Base-by-base conservation (phyloP, 495 filamentous ascomycete species). In the Aspergillus saccharolyticus region DNA sequence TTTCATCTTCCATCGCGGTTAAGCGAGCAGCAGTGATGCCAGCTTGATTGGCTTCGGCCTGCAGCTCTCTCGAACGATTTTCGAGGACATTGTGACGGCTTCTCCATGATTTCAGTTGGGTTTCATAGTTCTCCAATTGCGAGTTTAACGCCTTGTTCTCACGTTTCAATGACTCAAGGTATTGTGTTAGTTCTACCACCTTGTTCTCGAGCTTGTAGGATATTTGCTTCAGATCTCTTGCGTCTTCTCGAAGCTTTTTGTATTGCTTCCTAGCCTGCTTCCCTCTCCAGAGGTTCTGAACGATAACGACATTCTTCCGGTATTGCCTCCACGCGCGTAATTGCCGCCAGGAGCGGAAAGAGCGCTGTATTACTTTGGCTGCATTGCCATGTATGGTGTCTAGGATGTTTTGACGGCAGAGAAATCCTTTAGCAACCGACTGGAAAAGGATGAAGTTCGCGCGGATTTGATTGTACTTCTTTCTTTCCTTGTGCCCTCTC, bases 171-270 rank as follows among this genome's bases (percentile, higher is more conserved):
- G 89, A 86, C 64, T 93, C 91, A 68, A 97, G 70, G 52, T 88
- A 88, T 71, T 99, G 95, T 10, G 95, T 99, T 63, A 99, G 79
- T 75, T 99, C 95, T 53, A 97, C 89, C 54, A 98, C 94, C 83
- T 98, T 97, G 79, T 97, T 97, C 78, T 97, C 95, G 65, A 98
- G 74, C 78, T 95, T 97, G 77, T 97, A 97, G 15, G 92, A 97
- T 61, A 98, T 98, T 70, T 97, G 91, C 77, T 96, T 96, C 63
- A 98, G 83, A 79, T 98, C 94, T 66, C 95, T 88, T 42, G 94
- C 92, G 70, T 98, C 95, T 70, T 96, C 93, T 51, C 95, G 89
- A 53, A 96, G 72, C 44, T 70, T 84, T 83, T 96, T 97, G 79
- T 98, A 98, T 51, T 80, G 83, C 53, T 78, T 81, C 57, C 95